Conservation (phyloP, 2,329 filamentous ascomycete species). For the Zymoseptoria pseudotritici region DNA sequence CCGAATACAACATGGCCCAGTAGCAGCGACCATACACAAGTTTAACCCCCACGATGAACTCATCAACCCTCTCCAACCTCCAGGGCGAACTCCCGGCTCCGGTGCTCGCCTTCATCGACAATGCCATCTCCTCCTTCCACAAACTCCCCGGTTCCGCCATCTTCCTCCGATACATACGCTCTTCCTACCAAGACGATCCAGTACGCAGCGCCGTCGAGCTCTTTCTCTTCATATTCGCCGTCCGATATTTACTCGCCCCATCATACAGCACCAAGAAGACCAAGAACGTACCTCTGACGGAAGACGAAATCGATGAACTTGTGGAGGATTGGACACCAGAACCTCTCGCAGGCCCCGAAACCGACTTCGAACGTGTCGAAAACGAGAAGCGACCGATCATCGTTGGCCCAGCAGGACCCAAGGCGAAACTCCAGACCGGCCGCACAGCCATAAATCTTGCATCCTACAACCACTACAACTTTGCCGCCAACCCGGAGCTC, state of each 20-base stretch:
- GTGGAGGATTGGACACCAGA: conserved; percentile 96
- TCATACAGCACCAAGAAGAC: conserved; percentile 88
- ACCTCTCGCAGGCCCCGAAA: conserved; percentile 70
- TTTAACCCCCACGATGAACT: conserved; percentile 9
- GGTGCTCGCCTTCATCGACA: conserved; percentile 48
- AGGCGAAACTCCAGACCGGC: conserved; percentile 67
- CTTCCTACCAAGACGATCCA: conserved; percentile 95
- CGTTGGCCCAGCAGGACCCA: conserved; percentile 82
- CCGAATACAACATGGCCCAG: neutral
- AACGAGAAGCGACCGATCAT: conserved; percentile 81
- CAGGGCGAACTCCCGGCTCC: conserved; percentile 49
- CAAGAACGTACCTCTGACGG: conserved; percentile 79
- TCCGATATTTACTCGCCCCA: conserved; percentile 84
- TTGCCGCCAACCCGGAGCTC: conserved; percentile 83
- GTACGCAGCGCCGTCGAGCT: conserved; percentile 89
- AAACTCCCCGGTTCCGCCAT: conserved; percentile 91
- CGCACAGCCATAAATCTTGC: conserved; percentile 89
- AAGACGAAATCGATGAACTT: conserved; percentile 95
- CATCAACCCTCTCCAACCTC: conserved; percentile 16
- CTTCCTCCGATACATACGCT: conserved; percentile 88
- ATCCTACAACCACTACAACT: conserved; percentile 96
- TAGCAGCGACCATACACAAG: neutral
- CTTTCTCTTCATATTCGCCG: conserved; percentile 88
- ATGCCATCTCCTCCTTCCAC: conserved; percentile 60
- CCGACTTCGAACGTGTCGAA: conserved; percentile 69